Conservation (phyloP, 1,284 basidiomycete species). For the Ustilago vetiveriae region DNA sequence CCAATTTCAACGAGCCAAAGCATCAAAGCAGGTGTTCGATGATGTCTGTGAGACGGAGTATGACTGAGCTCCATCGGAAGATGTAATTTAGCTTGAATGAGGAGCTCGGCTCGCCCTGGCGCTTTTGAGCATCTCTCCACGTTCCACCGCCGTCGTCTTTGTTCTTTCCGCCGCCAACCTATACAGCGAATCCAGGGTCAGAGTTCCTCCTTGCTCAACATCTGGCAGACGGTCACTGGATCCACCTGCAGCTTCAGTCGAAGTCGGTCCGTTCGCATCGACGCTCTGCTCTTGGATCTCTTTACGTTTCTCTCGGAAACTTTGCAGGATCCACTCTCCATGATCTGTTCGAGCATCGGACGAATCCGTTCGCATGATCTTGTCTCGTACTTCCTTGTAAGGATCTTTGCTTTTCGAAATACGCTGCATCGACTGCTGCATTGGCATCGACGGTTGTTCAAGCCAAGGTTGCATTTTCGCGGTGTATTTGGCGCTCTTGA, state of each 20-base stretch:
- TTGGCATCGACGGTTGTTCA: constrained; percentile 14
- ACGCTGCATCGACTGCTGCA: constrained; percentile 21
- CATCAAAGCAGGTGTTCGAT: no score
- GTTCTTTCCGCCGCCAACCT: constrained; percentile 28
- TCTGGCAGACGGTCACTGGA: not conserved
- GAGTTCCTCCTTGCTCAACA: not conserved
- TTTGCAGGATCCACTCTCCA: constrained; percentile 23
- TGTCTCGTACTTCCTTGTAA: constrained; percentile 14
- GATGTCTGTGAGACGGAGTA: no score
- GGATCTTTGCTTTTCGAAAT: constrained; percentile 4
- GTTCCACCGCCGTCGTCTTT: constrained; percentile 24
- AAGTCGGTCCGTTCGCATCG: not conserved
- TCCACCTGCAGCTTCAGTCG: no score
- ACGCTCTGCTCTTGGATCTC: not conserved
- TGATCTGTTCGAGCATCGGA: constrained; percentile 5
- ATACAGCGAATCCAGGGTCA: constrained; percentile 18
- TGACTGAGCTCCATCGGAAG: not conserved
- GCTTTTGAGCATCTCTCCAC: constrained; percentile 22
- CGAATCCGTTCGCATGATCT: constrained; percentile 13
- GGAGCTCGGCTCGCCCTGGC: not conserved
- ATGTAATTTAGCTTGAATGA: no score
- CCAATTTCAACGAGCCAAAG: not conserved
- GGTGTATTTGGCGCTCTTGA: constrained; percentile 27
- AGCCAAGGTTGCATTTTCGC: constrained; percentile 37
- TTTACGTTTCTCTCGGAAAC: constrained; percentile 16